These are phyloP conservation scores for Torulaspora quercuum DNA, from an alignment of 805 yeast genomes.

Conservation along the genomic window DNA sequence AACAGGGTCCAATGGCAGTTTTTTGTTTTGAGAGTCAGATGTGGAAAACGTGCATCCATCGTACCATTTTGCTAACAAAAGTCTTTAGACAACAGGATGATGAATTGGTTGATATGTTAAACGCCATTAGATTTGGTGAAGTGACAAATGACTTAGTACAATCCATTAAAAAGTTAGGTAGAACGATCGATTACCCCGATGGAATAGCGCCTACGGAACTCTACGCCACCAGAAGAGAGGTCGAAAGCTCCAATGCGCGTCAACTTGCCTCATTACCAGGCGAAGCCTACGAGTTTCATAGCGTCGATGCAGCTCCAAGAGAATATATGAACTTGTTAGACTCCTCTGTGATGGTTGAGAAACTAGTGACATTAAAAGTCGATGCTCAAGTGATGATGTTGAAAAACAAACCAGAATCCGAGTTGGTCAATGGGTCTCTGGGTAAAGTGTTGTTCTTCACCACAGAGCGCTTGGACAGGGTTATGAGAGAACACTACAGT, in stretches of 20 bases:
- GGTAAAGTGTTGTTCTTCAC: constrained; percentile 59
- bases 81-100: constrained; percentile 85
- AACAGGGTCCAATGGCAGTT: constrained; percentile 32
- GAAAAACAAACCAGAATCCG: constrained; percentile 66
- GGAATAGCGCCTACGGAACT: constrained; percentile 88
- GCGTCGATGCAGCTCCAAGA: constrained; percentile 42
- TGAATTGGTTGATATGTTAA: constrained; percentile 72
- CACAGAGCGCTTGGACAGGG: constrained; percentile 26
- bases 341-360: constrained; percentile 66
- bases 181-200: constrained; percentile 58
- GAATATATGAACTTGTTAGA: constrained; percentile 43
- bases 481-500: constrained; percentile 26
- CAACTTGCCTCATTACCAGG: constrained; percentile 53
- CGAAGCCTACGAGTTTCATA: constrained; percentile 41
- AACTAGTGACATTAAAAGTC: constrained; percentile 58
- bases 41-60: constrained; percentile 63
- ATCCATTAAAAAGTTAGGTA: constrained; percentile 51
- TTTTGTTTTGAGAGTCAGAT: constrained; percentile 74
- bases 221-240: constrained; percentile 83
- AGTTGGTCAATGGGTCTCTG: constrained; percentile 83
- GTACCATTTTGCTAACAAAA: constrained; percentile 66
- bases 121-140: constrained; percentile 72
- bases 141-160: constrained; percentile 47
- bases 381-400: constrained; percentile 95
- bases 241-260: constrained; percentile 63